Evolutionary conservation across 805 yeast genomes (phyloP).

Genomic region (Pichia rugopelliculosa): DNA sequence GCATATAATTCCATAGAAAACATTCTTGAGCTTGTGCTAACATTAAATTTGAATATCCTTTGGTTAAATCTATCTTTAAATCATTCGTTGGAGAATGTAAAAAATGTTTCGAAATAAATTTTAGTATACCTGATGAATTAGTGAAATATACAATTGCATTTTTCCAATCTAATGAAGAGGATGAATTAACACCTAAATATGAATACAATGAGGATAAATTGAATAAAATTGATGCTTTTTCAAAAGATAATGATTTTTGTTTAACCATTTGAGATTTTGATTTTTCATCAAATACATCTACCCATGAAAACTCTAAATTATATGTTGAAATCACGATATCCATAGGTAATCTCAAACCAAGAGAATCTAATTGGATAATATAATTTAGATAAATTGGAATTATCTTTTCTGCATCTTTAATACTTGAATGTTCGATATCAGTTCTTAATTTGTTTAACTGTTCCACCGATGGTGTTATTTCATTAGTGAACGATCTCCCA

Average conservation of each 20-base stretch:
- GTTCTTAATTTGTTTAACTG: conserved; percentile 52
- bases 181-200: conserved; percentile 33
- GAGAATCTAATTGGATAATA: conserved; percentile 72
- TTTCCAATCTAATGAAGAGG: conserved; percentile 41
- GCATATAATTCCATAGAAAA: conserved; percentile 57
- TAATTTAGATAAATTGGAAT: conserved; percentile 50
- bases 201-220: conserved; percentile 65
- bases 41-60: conserved; percentile 56
- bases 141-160: conserved; percentile 55
- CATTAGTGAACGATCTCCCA: conserved; percentile 43
- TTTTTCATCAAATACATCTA: conserved; percentile 54
- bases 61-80: conserved; percentile 58
- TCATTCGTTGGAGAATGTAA: conserved; percentile 85
- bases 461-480: conserved; percentile 48
- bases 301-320: conserved; percentile 63
- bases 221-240: conserved; percentile 78
- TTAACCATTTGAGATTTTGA: conserved; percentile 34
- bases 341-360: conserved; percentile 71
- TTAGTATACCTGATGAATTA: conserved; percentile 71
- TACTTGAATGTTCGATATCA: conserved; percentile 46
- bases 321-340: conserved; percentile 26
- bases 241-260: conserved; percentile 82
- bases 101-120: conserved; percentile 69
- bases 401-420: conserved; percentile 31
- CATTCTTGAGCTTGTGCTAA: conserved; percentile 88